phyloP scores from a whole-genome alignment of 2,329 filamentous ascomycete genomes.

The Sordariomycetes sp. region DNA sequence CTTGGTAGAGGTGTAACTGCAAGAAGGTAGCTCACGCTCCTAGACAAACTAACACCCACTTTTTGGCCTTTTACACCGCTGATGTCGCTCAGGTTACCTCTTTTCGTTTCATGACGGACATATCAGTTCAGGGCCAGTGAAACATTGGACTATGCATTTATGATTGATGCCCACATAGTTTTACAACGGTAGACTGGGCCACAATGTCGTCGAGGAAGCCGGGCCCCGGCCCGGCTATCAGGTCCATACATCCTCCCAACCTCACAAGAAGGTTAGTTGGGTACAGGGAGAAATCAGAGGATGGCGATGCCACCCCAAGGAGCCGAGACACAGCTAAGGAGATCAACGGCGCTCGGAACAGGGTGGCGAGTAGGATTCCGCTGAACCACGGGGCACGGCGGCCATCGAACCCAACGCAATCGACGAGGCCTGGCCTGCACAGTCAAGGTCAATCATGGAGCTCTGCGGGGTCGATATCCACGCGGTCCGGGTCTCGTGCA shows the following conservation, averaged over 20 bases:
- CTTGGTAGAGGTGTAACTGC: background rate
- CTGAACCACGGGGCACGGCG: slow-evolving; percentile 15
- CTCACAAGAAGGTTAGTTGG: background rate
- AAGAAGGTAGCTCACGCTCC: background rate
- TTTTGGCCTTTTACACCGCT: background rate
- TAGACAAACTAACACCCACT: background rate
- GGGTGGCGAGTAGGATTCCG: slow-evolving; percentile 20
- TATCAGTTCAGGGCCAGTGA: background rate
- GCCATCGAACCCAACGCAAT: slow-evolving; percentile 15
- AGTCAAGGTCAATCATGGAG: slow-evolving; percentile 29
- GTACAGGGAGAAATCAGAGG: background rate
- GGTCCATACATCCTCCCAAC: background rate
- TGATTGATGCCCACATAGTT: background rate
- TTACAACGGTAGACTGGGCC: background rate
- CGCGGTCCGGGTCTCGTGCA: slow-evolving; percentile 14
- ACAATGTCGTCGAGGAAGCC: slow-evolving; percentile 1
- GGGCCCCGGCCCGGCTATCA: background rate
- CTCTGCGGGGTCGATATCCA: slow-evolving; percentile 19
- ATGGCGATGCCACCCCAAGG: background rate
- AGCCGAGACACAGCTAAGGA: background rate
- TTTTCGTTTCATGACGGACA: background rate
- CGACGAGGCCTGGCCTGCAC: slow-evolving; percentile 13
- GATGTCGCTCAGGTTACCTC: background rate
- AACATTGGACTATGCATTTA: background rate
- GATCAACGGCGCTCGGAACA: slow-evolving; percentile 9